A percentile compares a stretch with the other conserved stretches of the same genome.
Conservation (phyloP, 108 stramenopile genomes). For the Cyclotella sp. region DNA sequence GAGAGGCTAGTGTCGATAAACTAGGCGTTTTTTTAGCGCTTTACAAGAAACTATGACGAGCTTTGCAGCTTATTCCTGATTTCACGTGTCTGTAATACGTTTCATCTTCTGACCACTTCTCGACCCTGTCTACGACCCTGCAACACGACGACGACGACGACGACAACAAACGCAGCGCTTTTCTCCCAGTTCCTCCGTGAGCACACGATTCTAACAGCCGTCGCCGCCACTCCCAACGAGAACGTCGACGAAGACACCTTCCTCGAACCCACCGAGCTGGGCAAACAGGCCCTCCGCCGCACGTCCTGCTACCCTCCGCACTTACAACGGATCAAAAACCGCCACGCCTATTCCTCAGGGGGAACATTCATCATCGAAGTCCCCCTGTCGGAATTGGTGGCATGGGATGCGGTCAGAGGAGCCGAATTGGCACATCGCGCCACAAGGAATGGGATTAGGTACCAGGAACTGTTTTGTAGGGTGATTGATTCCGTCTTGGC, state of each 20-base stretch:
- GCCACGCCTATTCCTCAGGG: constrained; percentile 47
- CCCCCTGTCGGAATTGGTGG: constrained; percentile 70
- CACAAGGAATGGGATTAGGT: constrained; percentile 72
- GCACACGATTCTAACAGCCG: constrained; percentile 68
- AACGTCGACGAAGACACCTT: constrained; percentile 54
- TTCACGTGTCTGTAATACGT: too few relatives aligned
- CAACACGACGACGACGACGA: too few relatives aligned
- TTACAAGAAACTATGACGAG: too few relatives aligned
- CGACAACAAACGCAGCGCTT: constrained; percentile 22
- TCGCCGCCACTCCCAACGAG: constrained; percentile 35
- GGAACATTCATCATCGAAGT: constrained; percentile 76
- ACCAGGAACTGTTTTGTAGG: constrained; percentile 72
- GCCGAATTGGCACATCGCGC: constrained; percentile 70
- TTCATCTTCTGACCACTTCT: too few relatives aligned
- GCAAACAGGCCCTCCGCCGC: constrained; percentile 55
- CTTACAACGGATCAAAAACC: constrained; percentile 79
- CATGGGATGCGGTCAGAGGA: constrained; percentile 73
- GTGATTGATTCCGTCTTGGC: constrained; percentile 70
- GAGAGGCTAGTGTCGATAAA: too few relatives aligned
- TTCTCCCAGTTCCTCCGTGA: constrained; percentile 72
- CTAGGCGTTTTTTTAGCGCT: too few relatives aligned
- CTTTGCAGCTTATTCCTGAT: too few relatives aligned
- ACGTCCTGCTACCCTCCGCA: constrained; percentile 70
- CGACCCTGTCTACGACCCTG: too few relatives aligned
- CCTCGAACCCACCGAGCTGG: constrained; percentile 68